Evolutionary conservation across 257 asterid genomes (phyloP).

Genomic region (Vinca minor): DNA sequence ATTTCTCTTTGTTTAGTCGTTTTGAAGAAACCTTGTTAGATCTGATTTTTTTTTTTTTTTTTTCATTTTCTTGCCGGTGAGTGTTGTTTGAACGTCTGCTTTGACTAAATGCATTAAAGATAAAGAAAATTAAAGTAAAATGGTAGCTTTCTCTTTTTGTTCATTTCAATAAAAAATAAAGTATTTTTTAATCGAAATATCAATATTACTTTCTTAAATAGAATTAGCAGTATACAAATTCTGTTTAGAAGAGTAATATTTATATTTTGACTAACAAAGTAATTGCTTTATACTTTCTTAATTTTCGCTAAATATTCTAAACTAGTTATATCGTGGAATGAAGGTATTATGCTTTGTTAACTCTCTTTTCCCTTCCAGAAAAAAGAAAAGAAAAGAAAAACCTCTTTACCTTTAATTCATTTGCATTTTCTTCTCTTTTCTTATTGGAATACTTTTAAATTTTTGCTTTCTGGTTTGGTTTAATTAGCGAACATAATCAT

Average conservation of each 20-base stretch:
- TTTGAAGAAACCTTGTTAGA: conserved; percentile 35
- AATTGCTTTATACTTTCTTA: too few relatives aligned
- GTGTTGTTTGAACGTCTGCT: conserved; percentile 22
- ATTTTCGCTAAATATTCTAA: too few relatives aligned
- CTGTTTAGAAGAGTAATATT: too few relatives aligned
- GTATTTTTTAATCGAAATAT: too few relatives aligned
- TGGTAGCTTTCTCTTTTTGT: conserved; percentile 31
- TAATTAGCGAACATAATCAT: not conserved
- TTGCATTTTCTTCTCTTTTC: conserved; percentile 5
- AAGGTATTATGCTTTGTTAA: conserved; percentile 21
- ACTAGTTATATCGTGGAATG: too few relatives aligned
- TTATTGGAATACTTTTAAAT: not conserved
- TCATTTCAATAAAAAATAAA: too few relatives aligned
- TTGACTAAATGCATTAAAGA: conserved; percentile 15
- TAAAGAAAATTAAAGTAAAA: conserved; percentile 16
- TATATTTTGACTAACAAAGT: too few relatives aligned
- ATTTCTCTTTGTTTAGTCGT: conserved; percentile 15
- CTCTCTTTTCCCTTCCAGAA: not conserved
- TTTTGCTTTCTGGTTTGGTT: not conserved
- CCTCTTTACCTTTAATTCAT: conserved; percentile 13
- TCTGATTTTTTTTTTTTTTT: conserved; percentile 48
- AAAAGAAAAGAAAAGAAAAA: not conserved
- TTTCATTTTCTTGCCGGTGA: conserved; percentile 13
- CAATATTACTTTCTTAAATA: too few relatives aligned
- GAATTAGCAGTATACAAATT: too few relatives aligned